Conservation (phyloP, 2,329 filamentous ascomycete genomes). For the Delphinella strobiligena region DNA sequence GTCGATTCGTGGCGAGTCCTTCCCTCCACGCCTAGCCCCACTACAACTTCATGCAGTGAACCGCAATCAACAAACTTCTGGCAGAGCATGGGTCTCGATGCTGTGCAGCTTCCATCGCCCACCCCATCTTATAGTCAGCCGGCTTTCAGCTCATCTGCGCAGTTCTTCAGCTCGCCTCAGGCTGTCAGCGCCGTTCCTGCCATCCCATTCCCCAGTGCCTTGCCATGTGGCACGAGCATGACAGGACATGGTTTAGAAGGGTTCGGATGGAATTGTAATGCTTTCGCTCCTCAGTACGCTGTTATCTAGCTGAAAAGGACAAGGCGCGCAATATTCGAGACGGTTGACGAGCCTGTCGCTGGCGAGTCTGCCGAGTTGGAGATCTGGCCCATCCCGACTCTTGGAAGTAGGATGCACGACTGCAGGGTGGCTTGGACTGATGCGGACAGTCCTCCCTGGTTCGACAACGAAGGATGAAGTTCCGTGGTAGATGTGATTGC, state of each 20-base stretch:
- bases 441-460: constrained; percentile 30
- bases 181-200: constrained; percentile 62
- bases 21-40: constrained; percentile 72
- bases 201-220: constrained; percentile 75
- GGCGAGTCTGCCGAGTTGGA: constrained; percentile 21
- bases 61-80: constrained; percentile 61
- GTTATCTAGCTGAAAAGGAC: constrained; percentile 65
- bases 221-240: constrained; percentile 67
- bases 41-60: constrained; percentile 56
- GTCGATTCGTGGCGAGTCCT: constrained; percentile 86
- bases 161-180: constrained; percentile 70
- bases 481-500: constrained; percentile 24
- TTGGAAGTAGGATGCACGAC: constrained; percentile 10
- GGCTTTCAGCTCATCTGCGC: constrained; percentile 48
- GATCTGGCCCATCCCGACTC: constrained; percentile 31
- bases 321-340: neutral
- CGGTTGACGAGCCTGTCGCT: constrained; percentile 9
- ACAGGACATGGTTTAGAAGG: constrained; percentile 53
- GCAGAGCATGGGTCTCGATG: constrained; percentile 64
- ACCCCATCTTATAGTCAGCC: constrained; percentile 71
- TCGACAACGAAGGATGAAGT: too few species aligned
- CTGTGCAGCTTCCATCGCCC: constrained; percentile 62
- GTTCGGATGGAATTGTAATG: constrained; percentile 80
- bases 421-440: constrained; percentile 19
- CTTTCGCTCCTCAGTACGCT: constrained; percentile 59